phyloP scores from a whole-genome alignment of 305 asterid genomes.

The Fraxinus greggii region DNA sequence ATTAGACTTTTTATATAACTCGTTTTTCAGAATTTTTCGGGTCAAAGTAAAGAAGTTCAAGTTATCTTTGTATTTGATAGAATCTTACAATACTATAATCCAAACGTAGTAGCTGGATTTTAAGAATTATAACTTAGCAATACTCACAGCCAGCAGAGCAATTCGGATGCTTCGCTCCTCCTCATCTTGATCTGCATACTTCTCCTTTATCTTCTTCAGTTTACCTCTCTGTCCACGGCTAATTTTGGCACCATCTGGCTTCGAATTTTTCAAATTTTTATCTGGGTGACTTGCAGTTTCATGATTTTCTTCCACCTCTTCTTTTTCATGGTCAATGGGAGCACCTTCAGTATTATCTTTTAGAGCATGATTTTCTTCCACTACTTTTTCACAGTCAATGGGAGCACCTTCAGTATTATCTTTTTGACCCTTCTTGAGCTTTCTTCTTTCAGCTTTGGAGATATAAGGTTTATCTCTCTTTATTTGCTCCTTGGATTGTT shows the following conservation, averaged over 20 bases:
- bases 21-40: not conserved
- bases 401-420: constrained; percentile 39
- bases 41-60: not conserved
- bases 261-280: constrained; percentile 34
- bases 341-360: constrained; percentile 41
- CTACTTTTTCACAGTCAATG: constrained; percentile 35
- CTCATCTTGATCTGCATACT: constrained; percentile 97
- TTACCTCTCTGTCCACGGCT: constrained; percentile 91
- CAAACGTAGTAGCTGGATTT: not conserved
- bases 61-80: not conserved
- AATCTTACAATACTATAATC: not conserved
- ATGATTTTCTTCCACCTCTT: constrained; percentile 33
- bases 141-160: constrained; percentile 79
- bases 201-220: constrained; percentile 90
- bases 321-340: constrained; percentile 37
- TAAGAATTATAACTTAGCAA: constrained; percentile 4
- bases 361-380: constrained; percentile 35
- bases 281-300: constrained; percentile 34
- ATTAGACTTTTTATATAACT: not conserved
- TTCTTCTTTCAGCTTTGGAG: constrained; percentile 92
- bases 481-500: constrained; percentile 36
- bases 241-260: constrained; percentile 59
- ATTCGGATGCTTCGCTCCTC: constrained; percentile 88
- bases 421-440: constrained; percentile 77
- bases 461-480: constrained; percentile 78